phyloP scores from a whole-genome alignment of 176 grass and related monocot species.

The Ampelocalamus luodianensis region DNA sequence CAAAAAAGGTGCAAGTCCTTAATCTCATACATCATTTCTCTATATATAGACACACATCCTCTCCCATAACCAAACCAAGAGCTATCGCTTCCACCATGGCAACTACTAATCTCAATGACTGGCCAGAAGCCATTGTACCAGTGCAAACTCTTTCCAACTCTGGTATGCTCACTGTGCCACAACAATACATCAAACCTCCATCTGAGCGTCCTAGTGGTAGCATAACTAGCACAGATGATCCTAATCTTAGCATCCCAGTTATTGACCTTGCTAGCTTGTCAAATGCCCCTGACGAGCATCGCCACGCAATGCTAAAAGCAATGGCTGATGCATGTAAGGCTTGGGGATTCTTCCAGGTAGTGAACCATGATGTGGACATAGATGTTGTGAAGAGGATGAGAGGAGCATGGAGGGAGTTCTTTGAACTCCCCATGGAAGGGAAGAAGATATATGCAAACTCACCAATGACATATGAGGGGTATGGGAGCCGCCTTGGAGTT shows the following conservation, averaged over 20 bases:
- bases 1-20: not conserved
- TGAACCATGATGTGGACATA: conserved; percentile 59
- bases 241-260: conserved; percentile 49
- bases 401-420: conserved; percentile 72
- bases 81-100: conserved; percentile 26
- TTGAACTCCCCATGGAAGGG: conserved; percentile 53
- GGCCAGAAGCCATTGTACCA: conserved; percentile 69
- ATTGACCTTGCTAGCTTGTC: conserved; percentile 50
- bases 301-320: conserved; percentile 22
- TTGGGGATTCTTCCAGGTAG: conserved; percentile 85
- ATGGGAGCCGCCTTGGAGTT: conserved; percentile 79
- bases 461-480: conserved; percentile 71
- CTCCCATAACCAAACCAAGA: conserved; percentile 23
- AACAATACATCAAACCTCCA: conserved; percentile 60
- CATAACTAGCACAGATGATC: not conserved
- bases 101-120: conserved; percentile 33
- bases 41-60: conserved; percentile 39
- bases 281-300: conserved; percentile 2
- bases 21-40: not conserved
- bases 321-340: conserved; percentile 59
- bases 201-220: conserved; percentile 39
- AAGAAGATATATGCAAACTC: conserved; percentile 62
- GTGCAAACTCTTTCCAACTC: conserved; percentile 60
- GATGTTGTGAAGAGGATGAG: conserved; percentile 49
- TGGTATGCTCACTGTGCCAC: conserved; percentile 42